These are phyloP conservation scores for Xylariales sp. DNA, from an alignment of 2,329 filamentous ascomycete genomes.

Conservation along the genomic window DNA sequence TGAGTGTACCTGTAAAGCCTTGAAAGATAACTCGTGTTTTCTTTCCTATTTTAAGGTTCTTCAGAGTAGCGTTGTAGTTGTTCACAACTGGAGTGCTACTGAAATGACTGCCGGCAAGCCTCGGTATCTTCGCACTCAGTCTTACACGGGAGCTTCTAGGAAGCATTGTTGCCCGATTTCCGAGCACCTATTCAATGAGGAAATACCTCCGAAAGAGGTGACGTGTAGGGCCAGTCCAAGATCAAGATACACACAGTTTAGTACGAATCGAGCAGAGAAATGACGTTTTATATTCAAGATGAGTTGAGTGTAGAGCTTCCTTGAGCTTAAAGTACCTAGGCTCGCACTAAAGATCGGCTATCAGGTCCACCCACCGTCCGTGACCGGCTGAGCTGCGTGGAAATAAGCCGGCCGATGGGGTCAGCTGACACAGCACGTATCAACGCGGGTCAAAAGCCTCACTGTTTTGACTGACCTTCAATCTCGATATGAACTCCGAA, in stretches of 20 bases:
- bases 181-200: no score
- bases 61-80: conserved; percentile 29
- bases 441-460: no score
- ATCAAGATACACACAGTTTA: neutral
- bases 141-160: neutral
- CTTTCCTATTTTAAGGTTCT: conserved; percentile 32
- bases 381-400: neutral
- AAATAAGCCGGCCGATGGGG: neutral
- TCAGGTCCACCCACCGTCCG: neutral
- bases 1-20: conserved; percentile 38
- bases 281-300: conserved; percentile 7
- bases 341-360: conserved; percentile 1
- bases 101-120: conserved; percentile 13
- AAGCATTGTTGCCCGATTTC: neutral
- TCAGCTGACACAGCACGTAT: no score
- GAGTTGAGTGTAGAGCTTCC: no score
- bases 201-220: no score
- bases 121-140: conserved; percentile 5
- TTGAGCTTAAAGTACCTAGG: neutral
- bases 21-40: conserved; percentile 39
- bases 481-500: no score
- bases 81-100: conserved; percentile 13
- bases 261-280: neutral
- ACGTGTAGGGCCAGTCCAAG: no score
- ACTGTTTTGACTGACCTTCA: no score